Evolutionary conservation across 2,329 filamentous ascomycete species (phyloP).

Genomic region (Nemania sp.): DNA sequence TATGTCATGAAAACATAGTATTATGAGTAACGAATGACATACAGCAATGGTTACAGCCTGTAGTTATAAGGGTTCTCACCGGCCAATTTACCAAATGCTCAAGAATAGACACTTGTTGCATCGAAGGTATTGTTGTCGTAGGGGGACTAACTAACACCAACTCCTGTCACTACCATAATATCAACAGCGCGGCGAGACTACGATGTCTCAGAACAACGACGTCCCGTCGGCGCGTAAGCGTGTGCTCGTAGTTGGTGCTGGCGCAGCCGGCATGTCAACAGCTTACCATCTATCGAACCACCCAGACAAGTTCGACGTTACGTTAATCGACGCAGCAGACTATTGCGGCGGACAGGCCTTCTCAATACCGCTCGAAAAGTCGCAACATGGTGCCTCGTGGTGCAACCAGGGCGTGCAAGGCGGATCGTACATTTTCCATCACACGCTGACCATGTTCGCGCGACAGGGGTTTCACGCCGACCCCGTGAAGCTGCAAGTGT

Average conservation of each 20-base stretch:
- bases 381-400: conserved; percentile 62
- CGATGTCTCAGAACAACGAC: conserved; percentile 33
- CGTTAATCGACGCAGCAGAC: conserved; percentile 58
- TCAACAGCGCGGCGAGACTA: conserved; percentile 21
- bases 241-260: conserved; percentile 47
- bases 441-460: conserved; percentile 62
- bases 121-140: not conserved
- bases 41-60: no score
- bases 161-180: conserved; percentile 21
- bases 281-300: conserved; percentile 63
- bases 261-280: conserved; percentile 55
- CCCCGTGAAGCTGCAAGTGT: conserved; percentile 58
- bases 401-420: conserved; percentile 65
- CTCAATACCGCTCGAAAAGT: conserved; percentile 61
- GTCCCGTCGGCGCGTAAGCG: conserved; percentile 35
- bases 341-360: conserved; percentile 67
- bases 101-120: no score
- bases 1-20: not conserved
- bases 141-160: conserved; percentile 17
- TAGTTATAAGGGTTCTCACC: no score
- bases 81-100: no score
- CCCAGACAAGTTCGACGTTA: conserved; percentile 62
- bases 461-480: conserved; percentile 57
- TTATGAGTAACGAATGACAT: no score
- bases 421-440: conserved; percentile 61